Conservation (phyloP, 2,329 filamentous ascomycete species). For the Aspergillus fumigatiaffinis region DNA sequence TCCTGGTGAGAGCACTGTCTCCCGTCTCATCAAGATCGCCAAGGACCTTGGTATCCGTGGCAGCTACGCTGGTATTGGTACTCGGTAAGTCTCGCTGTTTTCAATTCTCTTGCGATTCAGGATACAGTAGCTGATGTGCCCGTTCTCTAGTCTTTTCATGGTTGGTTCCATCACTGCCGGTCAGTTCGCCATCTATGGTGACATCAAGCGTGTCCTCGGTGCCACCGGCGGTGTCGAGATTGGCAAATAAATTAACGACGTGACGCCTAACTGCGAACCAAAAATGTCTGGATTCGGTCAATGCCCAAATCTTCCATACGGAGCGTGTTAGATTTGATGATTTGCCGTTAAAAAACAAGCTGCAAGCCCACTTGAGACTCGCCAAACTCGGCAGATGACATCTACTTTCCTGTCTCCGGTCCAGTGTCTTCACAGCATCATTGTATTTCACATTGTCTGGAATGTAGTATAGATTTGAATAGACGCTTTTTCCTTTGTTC, state of each 20-base stretch:
- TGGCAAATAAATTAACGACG: slow-evolving; percentile 36
- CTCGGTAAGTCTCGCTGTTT: slow-evolving; percentile 47
- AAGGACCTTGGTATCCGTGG: slow-evolving; percentile 79
- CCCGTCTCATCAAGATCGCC: slow-evolving; percentile 80
- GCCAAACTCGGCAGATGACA: background rate
- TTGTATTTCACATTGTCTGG: background rate
- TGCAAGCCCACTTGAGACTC: background rate
- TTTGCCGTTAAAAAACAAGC: background rate
- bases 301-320: background rate
- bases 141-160: slow-evolving; percentile 18
- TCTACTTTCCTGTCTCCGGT: background rate
- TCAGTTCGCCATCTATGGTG: slow-evolving; percentile 87
- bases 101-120: background rate
- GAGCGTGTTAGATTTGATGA: background rate
- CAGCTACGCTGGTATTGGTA: slow-evolving; percentile 76
- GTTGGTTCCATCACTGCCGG: slow-evolving; percentile 71
- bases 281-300: background rate
- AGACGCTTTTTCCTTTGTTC: background rate
- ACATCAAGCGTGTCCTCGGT: slow-evolving; percentile 65
- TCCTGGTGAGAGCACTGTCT: slow-evolving; percentile 77
- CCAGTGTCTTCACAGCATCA: background rate
- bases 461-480: background rate
- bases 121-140: background rate
- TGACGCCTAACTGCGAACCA: slow-evolving; percentile 1
- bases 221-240: slow-evolving; percentile 76